Conservation (phyloP, 306 rosid genomes). For the Calophaca sinica region DNA sequence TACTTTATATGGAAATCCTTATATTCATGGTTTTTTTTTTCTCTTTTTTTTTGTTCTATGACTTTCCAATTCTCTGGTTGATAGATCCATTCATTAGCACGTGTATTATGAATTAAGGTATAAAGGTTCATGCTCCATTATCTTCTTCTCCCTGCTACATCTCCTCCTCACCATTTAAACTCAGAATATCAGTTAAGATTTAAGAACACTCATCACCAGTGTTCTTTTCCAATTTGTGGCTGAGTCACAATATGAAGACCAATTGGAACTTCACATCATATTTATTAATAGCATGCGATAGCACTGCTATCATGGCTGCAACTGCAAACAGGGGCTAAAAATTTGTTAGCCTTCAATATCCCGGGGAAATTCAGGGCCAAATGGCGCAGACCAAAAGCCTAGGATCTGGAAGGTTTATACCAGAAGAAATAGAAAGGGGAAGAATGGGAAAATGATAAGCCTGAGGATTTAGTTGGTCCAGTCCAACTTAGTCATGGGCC, state of each 20-base stretch:
- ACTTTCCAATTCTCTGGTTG: slow-evolving; percentile 5
- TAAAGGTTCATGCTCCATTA: slow-evolving; percentile 22
- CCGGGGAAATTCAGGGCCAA: neutral
- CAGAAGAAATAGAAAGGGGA: neutral
- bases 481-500: neutral
- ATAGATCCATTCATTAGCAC: slow-evolving; percentile 22
- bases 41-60: neutral
- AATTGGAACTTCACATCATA: slow-evolving; percentile 30
- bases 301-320: neutral
- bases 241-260: slow-evolving; percentile 24
- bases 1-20: slow-evolving; percentile 10
- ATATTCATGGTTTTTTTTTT: neutral
- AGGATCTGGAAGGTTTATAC: neutral
- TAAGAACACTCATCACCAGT: slow-evolving; percentile 18
- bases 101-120: slow-evolving; percentile 23
- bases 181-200: slow-evolving; percentile 4
- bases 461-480: neutral
- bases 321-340: neutral
- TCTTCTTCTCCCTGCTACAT: slow-evolving; percentile 4
- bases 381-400: neutral
- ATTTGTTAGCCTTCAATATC: neutral
- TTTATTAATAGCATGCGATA: neutral
- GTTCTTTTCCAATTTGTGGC: neutral
- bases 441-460: neutral
- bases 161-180: slow-evolving; percentile 32